phyloP scores from a whole-genome alignment of 2,329 filamentous ascomycete genomes.

The Thielaviopsis ethacetica region DNA sequence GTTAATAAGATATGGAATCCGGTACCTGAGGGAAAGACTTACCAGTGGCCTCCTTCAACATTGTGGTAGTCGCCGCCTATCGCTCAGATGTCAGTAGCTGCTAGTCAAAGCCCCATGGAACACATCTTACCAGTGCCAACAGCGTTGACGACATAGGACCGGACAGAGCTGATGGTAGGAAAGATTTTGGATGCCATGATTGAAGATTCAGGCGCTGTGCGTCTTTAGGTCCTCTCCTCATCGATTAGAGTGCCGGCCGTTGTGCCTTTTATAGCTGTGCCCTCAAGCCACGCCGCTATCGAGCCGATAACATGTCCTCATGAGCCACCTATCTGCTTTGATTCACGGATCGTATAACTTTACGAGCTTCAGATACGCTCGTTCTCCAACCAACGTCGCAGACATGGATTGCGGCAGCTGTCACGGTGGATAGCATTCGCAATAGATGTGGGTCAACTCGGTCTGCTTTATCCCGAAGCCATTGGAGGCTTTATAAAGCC shows the following conservation, averaged over 20 bases:
- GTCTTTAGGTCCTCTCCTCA: too few species aligned
- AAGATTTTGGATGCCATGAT: conserved; percentile 24
- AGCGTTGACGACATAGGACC: conserved; percentile 56
- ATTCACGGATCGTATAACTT: background rate
- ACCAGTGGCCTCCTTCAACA: conserved; percentile 60
- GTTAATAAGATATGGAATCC: background rate
- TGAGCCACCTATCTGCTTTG: too few species aligned
- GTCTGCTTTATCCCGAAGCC: background rate
- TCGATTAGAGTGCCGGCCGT: too few species aligned
- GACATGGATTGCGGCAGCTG: too few species aligned
- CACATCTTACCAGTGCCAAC: conserved; percentile 32
- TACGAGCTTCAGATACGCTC: background rate
- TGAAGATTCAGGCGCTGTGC: background rate
- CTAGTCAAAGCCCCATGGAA: conserved; percentile 12
- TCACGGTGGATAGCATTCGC: background rate
- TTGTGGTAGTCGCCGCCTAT: conserved; percentile 80
- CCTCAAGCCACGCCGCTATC: too few species aligned
- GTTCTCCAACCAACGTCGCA: background rate
- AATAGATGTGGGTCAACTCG: background rate
- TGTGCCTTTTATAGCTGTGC: background rate
- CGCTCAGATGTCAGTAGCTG: conserved; percentile 15
- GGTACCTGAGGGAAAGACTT: conserved; percentile 15
- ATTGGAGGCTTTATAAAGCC: background rate
- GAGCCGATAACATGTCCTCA: too few species aligned
- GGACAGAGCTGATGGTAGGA: conserved; percentile 59